Evolutionary conservation across 2,329 filamentous ascomycete genomes (phyloP).

Genomic region (Aureobasidium pullulans): DNA sequence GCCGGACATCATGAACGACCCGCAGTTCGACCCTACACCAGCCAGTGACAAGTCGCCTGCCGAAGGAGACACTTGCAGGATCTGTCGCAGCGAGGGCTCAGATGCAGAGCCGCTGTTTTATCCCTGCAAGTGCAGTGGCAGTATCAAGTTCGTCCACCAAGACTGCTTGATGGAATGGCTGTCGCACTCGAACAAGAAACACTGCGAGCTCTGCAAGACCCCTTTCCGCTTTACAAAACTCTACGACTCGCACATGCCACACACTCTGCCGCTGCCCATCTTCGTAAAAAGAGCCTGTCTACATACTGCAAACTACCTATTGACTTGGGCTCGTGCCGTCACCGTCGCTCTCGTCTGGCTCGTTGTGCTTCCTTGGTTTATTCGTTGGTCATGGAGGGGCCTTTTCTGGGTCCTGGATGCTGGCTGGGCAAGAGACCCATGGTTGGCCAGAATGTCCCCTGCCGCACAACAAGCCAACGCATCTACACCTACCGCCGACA

Average conservation of each 20-base stretch:
- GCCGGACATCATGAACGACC: constrained; percentile 52
- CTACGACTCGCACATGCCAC: constrained; percentile 90
- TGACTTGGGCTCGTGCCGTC: constrained; percentile 70
- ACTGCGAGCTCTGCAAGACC: constrained; percentile 99
- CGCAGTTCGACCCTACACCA: constrained; percentile 36
- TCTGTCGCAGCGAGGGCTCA: constrained; percentile 85
- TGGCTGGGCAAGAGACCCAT: constrained; percentile 49
- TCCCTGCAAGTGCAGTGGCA: constrained; percentile 97
- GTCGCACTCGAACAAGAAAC: constrained; percentile 97
- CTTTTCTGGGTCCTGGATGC: constrained; percentile 91
- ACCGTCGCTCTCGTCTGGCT: constrained; percentile 85
- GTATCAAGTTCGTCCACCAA: constrained; percentile 97
- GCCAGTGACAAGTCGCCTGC: constrained; percentile 28
- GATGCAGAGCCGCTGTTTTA: constrained; percentile 83
- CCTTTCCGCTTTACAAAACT: constrained; percentile 97
- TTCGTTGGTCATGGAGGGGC: constrained; percentile 86
- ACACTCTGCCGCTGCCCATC: constrained; percentile 67
- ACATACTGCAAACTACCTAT: constrained; percentile 62
- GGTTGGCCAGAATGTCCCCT: constrained; percentile 20
- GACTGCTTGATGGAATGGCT: constrained; percentile 98
- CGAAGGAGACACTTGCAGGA: constrained; percentile 80
- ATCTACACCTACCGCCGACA: background rate
- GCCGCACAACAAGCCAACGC: background rate
- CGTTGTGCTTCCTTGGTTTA: constrained; percentile 77
- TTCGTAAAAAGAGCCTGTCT: constrained; percentile 72